Base-by-base conservation (phyloP, 2,329 filamentous ascomycete species). In the Fusarium sp. region DNA sequence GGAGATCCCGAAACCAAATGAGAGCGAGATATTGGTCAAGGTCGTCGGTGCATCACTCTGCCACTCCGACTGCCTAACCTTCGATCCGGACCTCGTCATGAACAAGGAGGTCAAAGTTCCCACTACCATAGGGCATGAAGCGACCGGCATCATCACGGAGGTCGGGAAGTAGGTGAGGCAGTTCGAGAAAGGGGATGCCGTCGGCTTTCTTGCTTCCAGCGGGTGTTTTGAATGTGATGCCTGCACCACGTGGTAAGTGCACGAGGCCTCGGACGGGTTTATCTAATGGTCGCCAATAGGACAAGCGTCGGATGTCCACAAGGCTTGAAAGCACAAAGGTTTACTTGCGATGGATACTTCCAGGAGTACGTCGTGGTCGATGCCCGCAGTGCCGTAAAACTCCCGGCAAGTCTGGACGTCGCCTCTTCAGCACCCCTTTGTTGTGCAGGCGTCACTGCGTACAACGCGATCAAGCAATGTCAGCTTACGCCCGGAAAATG, bases 401-500 rank as follows among this genome's bases (percentile, higher is more conserved):
- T 62, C 20, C 57, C 36, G 6, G 10, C 7, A 5, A n/a, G 3
- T 14, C 24, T 36, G 11, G 27, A 62, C 22, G 3, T 61, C 14
- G 20, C 29, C 29, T 46, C 62, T 31, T 66, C 46, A 1, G 46
- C 36, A 14, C 57, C 63, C 5, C 16, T 66, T 10, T 66, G 57
- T 29, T 46, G 57, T n/a, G 46, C 57, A 22, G 56, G 63, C 9
- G 56, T 62, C 24, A 66, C 49, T 24, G 36, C 44, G 10, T 66
- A 27, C 44, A 61, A 55, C 7, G 44, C 63, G 2, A 55, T 66
- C 27, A 24, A 42, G 2, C 9, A 16, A 56, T 55, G 63, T 36
- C 20, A 62, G n/a, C 10, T 42, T 20, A 40, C 10, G 7, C 14
- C 20, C 24, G 29, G 14, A 29, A 24, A 38, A 16, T 60, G 35